Conservation (phyloP, 2,329 filamentous ascomycete genomes). For the Calonectria pseudoturangicola region DNA sequence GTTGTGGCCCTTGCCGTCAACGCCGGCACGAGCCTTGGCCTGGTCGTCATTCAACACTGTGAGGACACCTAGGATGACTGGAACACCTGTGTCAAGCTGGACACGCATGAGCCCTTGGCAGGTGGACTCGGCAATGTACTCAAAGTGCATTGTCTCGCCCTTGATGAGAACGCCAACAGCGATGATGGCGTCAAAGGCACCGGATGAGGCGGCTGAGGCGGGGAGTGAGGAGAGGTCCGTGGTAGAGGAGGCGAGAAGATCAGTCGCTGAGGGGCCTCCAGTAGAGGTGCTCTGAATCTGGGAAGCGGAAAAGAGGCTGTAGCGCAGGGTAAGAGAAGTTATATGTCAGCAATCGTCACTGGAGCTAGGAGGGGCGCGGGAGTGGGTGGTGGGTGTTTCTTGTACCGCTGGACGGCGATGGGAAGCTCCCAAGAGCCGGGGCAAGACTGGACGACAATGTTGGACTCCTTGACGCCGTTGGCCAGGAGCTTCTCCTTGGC, state of each 20-base stretch:
- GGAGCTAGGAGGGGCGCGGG: constrained; percentile 28
- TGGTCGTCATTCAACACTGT: constrained; percentile 94
- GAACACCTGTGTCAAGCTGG: constrained; percentile 90
- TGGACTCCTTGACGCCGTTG: constrained; percentile 88
- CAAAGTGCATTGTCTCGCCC: constrained; percentile 99
- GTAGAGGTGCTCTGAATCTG: constrained; percentile 85
- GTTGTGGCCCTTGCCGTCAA: constrained; percentile 83
- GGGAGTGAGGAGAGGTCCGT: constrained; percentile 77
- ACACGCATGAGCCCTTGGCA: constrained; percentile 96
- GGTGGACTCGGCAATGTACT: constrained; percentile 96
- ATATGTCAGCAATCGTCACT: constrained; percentile 41
- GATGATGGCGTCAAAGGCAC: constrained; percentile 93
- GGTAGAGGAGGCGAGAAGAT: constrained; percentile 82
- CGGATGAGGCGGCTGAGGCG: constrained; percentile 63
- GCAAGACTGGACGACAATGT: constrained; percentile 92
- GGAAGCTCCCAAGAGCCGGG: constrained; percentile 97
- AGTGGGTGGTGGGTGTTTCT: constrained; percentile 47
- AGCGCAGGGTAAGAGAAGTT: background rate
- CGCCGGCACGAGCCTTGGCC: constrained; percentile 87
- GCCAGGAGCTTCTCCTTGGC: constrained; percentile 85
- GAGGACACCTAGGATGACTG: constrained; percentile 93
- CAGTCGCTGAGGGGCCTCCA: constrained; percentile 80
- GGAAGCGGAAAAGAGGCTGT: constrained; percentile 87
- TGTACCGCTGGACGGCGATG: constrained; percentile 88
- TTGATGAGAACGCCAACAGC: constrained; percentile 98